Percentiles rank a stretch among this genome's conserved stretches.
phyloP scores from a whole-genome alignment of 371 early-diverging fungal species.

The Rhizopus delemar region DNA sequence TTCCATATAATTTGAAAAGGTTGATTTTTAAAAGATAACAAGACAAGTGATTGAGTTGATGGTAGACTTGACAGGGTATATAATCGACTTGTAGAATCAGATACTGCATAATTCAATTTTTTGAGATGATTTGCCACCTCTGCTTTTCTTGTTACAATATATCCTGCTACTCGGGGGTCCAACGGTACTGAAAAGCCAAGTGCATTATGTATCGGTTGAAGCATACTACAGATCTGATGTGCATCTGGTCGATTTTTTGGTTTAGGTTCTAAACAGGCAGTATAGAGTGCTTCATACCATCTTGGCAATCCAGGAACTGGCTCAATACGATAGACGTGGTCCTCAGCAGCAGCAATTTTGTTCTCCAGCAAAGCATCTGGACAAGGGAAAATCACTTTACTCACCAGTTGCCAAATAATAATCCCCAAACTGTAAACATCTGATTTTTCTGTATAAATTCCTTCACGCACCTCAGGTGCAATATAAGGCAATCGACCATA shows the following conservation, averaged over 20 bases:
- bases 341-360: constrained; percentile 12
- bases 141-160: constrained; percentile 44
- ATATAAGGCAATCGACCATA: constrained; percentile 52
- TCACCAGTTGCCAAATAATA: constrained; percentile 53
- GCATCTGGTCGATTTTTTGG: constrained; percentile 49
- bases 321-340: constrained; percentile 45
- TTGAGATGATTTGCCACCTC: constrained; percentile 43
- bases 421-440: constrained; percentile 49
- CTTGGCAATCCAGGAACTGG: constrained; percentile 41
- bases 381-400: constrained; percentile 52
- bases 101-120: constrained; percentile 37
- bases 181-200: constrained; percentile 42
- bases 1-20: constrained; percentile 17
- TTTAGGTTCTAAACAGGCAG: constrained; percentile 41
- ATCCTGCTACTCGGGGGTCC: constrained; percentile 34
- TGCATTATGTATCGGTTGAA: constrained; percentile 40
- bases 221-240: constrained; percentile 32
- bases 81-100: constrained; percentile 41
- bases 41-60: constrained; percentile 26
- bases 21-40: constrained; percentile 31
- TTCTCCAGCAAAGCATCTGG: constrained; percentile 40
- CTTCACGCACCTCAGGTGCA: constrained; percentile 49
- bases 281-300: constrained; percentile 44
- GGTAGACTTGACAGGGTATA: constrained; percentile 49
- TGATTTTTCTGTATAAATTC: constrained; percentile 50